Percentiles rank a stretch among this genome's conserved stretches.
Conservation (phyloP, 2,329 filamentous ascomycete genomes). For the Cordyceps sp. region DNA sequence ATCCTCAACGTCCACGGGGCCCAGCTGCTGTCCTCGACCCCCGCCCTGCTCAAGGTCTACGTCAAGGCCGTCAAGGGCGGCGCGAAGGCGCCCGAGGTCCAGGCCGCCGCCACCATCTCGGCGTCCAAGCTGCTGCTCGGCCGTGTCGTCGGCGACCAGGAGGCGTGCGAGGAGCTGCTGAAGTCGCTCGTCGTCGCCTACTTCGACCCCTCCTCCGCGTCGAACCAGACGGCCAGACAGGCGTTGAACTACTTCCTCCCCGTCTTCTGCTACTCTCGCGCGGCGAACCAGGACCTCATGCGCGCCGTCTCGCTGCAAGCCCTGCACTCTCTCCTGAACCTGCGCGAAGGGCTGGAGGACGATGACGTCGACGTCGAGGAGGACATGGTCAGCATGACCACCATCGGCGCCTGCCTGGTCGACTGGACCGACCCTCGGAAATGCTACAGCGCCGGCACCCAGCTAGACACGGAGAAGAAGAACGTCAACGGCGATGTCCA, state of each 20-base stretch:
- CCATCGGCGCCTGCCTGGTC: slow-evolving; percentile 66
- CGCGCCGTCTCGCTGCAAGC: slow-evolving; percentile 55
- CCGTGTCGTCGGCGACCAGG: slow-evolving; percentile 54
- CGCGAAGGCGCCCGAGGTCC: slow-evolving; percentile 53
- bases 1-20: slow-evolving; percentile 80
- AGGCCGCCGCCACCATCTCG: slow-evolving; percentile 65
- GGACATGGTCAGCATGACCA: slow-evolving; percentile 62
- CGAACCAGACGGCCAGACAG: slow-evolving; percentile 71
- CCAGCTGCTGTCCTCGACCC: slow-evolving; percentile 51
- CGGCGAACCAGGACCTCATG: slow-evolving; percentile 74
- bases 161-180: slow-evolving; percentile 56
- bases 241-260: slow-evolving; percentile 86
- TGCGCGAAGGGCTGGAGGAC: slow-evolving; percentile 57
- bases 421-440: slow-evolving; percentile 95
- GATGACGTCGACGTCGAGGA: slow-evolving; percentile 60
- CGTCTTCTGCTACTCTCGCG: slow-evolving; percentile 76
- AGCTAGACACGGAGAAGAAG: slow-evolving; percentile 42
- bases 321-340: slow-evolving; percentile 56
- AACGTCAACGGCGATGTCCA: slow-evolving; percentile 63
- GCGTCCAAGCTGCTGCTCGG: slow-evolving; percentile 77
- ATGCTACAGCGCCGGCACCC: slow-evolving; percentile 35
- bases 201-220: slow-evolving; percentile 69
- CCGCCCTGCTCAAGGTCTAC: slow-evolving; percentile 70
- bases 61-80: slow-evolving; percentile 63
- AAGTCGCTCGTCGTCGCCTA: slow-evolving; percentile 73